Evolutionary conservation across 2,329 filamentous ascomycete genomes (phyloP), one percentile per base, ranked within the genome.

Genomic region (Chalara sp.): DNA sequence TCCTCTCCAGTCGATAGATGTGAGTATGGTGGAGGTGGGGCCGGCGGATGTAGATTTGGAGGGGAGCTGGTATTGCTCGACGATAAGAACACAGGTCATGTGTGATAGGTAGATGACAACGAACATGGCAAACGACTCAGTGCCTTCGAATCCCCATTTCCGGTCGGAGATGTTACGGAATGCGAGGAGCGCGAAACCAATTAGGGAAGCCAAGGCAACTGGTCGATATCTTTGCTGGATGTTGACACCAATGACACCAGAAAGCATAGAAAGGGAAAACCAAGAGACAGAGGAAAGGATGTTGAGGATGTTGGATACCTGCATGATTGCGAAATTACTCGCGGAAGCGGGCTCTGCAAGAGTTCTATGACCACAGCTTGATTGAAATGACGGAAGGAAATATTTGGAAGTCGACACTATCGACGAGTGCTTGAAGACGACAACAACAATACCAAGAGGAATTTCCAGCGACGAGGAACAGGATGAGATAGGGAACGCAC

Each of bases 31-130:
- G 21, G 21, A 21, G 21, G 21, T 21, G 21, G 21, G 21, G 21
- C 3, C 21, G 21, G 21, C 21, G 21, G 21, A 21, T 6, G n/a
- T 30, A 4, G 45, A 5, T 8, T 39, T 39, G 21, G 10, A 33
- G 29, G 47, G 47, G 10, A 49, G 32, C 12, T n/a, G 28, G 47
- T 49, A 49, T 21, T 49, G 41, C 32, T 49, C 47, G 6, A 49
- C 29, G 30, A 13, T 32, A 13, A 49, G 28, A 30, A 31, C 40
- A 28, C 21, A 32, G 21, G 13, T 49, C 31, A 49, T 49, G 41
- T 49, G 47, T 8, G 47, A 49, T 39, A 49, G 44, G 40, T 49
- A 49, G 41, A 49, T 40, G 12, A 44, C 12, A 29, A 49, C 5
- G 32, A 49, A 49, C 47, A 49, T 49, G 13, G 40, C 47, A 21